Evolutionary conservation across 805 yeast species (phyloP).

Genomic region (Candida hispaniensis): DNA sequence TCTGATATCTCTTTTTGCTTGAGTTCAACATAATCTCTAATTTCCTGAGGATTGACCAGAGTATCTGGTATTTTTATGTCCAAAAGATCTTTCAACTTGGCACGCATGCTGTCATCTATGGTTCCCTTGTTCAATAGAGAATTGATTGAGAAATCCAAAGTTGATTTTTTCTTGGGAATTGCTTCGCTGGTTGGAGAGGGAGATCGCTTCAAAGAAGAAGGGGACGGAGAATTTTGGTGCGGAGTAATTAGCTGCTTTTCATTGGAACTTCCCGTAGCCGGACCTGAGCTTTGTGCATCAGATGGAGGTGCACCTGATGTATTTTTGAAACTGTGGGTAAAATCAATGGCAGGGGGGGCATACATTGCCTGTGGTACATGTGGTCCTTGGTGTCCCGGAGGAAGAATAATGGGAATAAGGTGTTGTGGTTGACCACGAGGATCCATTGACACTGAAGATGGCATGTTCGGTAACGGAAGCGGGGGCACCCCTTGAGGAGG

Average conservation of each 20-base stretch:
- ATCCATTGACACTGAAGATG: constrained; percentile 3
- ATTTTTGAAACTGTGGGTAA: constrained; percentile 31
- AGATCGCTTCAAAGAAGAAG: constrained; percentile 8
- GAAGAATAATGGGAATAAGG: constrained; percentile 7
- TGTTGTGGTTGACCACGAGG: constrained; percentile 9
- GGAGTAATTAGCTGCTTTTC: too few relatives aligned
- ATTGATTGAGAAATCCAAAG: constrained; percentile 12
- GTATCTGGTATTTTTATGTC: constrained; percentile 22
- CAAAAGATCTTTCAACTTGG: constrained; percentile 12
- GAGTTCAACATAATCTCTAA: constrained; percentile 27
- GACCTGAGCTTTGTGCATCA: too few relatives aligned
- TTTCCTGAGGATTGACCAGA: constrained; percentile 23
- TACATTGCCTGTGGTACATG: constrained; percentile 17
- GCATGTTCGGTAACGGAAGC: constrained; percentile 8
- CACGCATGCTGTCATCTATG: constrained; percentile 6
- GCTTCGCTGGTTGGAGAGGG: constrained; percentile 7
- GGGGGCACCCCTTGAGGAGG: constrained; percentile 5
- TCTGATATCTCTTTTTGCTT: constrained; percentile 29
- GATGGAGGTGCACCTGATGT: constrained; percentile 2
- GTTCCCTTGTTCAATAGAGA: constrained; percentile 9
- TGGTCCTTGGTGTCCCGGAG: constrained; percentile 6
- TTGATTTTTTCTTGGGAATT: constrained; percentile 5
- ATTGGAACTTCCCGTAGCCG: too few relatives aligned
- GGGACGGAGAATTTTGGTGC: constrained; percentile 4
- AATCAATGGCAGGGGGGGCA: constrained; percentile 34